Evolutionary conservation across 768 basidiomycete species (phyloP).

Genomic region (Pisolithus sp.): DNA sequence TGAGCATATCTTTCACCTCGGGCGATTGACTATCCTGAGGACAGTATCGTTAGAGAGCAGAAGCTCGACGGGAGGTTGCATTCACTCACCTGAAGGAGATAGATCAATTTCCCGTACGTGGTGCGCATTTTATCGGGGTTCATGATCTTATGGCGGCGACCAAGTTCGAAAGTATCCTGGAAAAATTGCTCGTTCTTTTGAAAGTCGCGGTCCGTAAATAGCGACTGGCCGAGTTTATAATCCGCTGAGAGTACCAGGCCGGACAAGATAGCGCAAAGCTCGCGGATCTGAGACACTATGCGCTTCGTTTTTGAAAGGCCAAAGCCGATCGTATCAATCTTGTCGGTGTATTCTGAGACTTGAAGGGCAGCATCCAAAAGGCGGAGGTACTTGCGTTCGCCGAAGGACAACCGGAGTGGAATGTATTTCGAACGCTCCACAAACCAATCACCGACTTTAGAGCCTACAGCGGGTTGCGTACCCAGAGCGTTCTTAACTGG

Average conservation of each 20-base stretch:
- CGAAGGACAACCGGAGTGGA: constrained; percentile 66
- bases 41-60: neutral
- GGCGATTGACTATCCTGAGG: constrained; percentile 75
- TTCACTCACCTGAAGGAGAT: constrained; percentile 63
- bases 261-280: constrained; percentile 83
- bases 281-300: constrained; percentile 80
- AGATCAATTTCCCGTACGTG: constrained; percentile 82
- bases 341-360: constrained; percentile 87
- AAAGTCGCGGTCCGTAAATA: constrained; percentile 79
- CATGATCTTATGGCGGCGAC: constrained; percentile 84
- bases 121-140: constrained; percentile 90
- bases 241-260: constrained; percentile 77
- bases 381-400: constrained; percentile 79
- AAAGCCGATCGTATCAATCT: constrained; percentile 77
- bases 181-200: constrained; percentile 75
- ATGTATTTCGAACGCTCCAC: constrained; percentile 76
- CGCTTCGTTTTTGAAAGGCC: constrained; percentile 80
- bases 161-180: constrained; percentile 74
- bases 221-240: constrained; percentile 83
- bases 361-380: constrained; percentile 79
- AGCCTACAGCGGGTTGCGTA: constrained; percentile 54
- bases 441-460: constrained; percentile 77
- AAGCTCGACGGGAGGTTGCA: neutral
- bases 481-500: constrained; percentile 33
- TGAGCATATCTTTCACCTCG: constrained; percentile 74